Evolutionary conservation across 768 basidiomycete species (phyloP).

Genomic region (Rhizopogon roseolus): DNA sequence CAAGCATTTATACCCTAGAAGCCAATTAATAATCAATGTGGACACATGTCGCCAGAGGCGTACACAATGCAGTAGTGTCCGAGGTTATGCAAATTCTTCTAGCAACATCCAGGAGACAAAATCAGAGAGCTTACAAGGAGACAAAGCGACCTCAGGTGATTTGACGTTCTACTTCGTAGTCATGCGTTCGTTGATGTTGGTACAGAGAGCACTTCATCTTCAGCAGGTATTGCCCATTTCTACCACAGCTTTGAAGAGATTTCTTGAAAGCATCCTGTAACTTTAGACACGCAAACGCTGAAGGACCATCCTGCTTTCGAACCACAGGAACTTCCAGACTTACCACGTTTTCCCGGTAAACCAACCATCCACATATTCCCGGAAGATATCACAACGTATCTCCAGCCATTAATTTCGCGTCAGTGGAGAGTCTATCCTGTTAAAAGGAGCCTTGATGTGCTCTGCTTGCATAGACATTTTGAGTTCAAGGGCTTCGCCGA

Average conservation of each 20-base stretch:
- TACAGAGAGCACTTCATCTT: background rate
- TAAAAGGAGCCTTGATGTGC: constrained; percentile 4
- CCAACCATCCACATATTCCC: constrained; percentile 31
- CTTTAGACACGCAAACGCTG: background rate
- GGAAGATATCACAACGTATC: constrained; percentile 26
- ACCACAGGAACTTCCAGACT: constrained; percentile 13
- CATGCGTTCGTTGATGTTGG: too few relatives aligned
- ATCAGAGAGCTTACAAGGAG: background rate
- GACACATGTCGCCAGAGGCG: background rate
- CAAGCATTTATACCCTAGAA: background rate
- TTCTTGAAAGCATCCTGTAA: background rate
- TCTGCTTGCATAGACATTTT: constrained; percentile 24
- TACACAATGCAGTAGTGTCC: background rate
- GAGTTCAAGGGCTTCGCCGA: constrained; percentile 19
- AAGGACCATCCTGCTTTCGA: background rate
- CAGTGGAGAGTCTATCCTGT: constrained; percentile 22
- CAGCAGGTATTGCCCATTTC: background rate
- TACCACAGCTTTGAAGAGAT: too few relatives aligned
- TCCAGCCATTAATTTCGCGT: constrained; percentile 32
- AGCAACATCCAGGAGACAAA: background rate
- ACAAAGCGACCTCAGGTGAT: background rate
- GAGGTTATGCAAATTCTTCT: background rate
- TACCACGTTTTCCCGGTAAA: constrained; percentile 24
- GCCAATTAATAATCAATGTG: background rate
- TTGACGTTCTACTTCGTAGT: background rate